Evolutionary conservation across 108 stramenopile genomes (phyloP).

Genomic region (Bacterosira constricta): DNA sequence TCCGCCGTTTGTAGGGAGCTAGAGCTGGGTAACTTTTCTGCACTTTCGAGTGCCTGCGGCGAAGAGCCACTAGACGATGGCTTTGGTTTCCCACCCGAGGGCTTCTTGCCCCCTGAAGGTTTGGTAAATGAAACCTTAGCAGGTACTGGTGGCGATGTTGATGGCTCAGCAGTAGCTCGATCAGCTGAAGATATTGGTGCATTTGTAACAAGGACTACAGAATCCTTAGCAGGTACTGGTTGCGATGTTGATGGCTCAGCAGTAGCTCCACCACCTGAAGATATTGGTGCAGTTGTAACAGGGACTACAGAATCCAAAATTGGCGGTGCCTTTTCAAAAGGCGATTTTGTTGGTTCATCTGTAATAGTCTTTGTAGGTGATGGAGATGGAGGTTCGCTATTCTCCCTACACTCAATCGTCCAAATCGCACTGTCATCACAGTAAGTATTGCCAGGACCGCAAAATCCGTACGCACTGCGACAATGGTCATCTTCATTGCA

Average conservation of each 20-base stretch:
- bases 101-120: slow-evolving; percentile 28
- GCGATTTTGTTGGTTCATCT: neutral
- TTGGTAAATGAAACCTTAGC: slow-evolving; percentile 27
- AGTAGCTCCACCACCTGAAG: neutral
- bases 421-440: slow-evolving; percentile 40
- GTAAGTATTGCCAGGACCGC: slow-evolving; percentile 44
- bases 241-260: neutral
- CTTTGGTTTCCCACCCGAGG: slow-evolving; percentile 17
- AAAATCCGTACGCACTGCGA: slow-evolving; percentile 44
- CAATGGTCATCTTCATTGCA: slow-evolving; percentile 29
- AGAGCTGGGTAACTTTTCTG: too few species aligned
- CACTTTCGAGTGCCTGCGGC: too few species aligned
- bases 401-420: slow-evolving; percentile 41
- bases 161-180: slow-evolving; percentile 2
- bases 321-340: neutral
- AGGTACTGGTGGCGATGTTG: neutral
- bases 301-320: neutral
- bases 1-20: too few species aligned
- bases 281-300: neutral
- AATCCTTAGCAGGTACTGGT: neutral
- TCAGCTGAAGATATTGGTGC: neutral
- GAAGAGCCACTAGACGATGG: too few species aligned
- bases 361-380: neutral
- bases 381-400: slow-evolving; percentile 10
- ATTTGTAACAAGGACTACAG: neutral